phyloP scores from a whole-genome alignment of 2,329 filamentous ascomycete genomes.

The Aspergillus persii region DNA sequence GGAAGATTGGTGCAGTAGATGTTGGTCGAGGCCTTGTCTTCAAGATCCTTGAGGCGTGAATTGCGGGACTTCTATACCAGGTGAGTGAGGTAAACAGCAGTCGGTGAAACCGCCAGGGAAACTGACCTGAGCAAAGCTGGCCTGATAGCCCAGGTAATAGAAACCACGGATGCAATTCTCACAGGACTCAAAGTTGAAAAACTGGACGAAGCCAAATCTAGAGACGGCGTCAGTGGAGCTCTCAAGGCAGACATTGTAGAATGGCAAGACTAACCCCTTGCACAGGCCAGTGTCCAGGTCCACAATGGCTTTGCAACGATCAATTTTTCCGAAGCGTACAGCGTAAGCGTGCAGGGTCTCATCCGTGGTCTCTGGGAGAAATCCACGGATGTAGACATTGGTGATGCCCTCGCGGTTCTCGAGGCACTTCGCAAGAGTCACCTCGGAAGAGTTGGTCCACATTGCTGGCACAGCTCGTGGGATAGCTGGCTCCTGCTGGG shows the following conservation, averaged over 20 bases:
- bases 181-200: conserved; percentile 79
- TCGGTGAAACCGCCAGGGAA: not conserved
- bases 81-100: conserved; percentile 26
- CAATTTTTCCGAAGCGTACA: conserved; percentile 84
- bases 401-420: conserved; percentile 94
- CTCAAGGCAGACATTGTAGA: conserved; percentile 9
- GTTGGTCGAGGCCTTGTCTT: conserved; percentile 86
- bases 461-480: conserved; percentile 87
- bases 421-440: conserved; percentile 89
- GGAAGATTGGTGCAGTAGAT: conserved; percentile 97
- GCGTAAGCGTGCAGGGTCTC: conserved; percentile 81
- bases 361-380: conserved; percentile 93
- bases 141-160: conserved; percentile 91
- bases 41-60: conserved; percentile 92
- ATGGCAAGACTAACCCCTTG: conserved; percentile 70
- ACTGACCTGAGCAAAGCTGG: conserved; percentile 84
- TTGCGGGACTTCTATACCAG: conserved; percentile 87
- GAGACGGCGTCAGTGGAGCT: conserved; percentile 21
- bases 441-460: conserved; percentile 75
- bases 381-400: conserved; percentile 96
- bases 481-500: conserved; percentile 75
- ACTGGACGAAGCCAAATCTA: conserved; percentile 98
- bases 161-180: conserved; percentile 96
- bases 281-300: conserved; percentile 89
- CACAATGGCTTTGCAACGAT: conserved; percentile 98